Evolutionary conservation across 495 filamentous ascomycete species (phyloP).

Genomic region (Xylaria cubensis): DNA sequence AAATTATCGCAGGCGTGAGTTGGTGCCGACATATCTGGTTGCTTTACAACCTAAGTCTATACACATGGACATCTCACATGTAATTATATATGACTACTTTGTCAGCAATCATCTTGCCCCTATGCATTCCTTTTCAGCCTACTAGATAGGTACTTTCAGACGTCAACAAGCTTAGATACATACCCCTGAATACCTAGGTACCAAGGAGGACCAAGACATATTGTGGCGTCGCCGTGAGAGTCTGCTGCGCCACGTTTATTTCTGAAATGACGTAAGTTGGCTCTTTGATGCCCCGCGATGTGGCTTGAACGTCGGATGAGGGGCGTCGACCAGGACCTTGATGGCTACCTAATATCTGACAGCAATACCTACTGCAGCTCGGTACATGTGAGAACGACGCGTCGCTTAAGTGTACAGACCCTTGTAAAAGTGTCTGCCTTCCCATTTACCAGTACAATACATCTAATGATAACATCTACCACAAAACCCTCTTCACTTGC

Average conservation of each 20-base stretch:
- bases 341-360: too few relatives aligned
- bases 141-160: too few relatives aligned
- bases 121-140: neutral
- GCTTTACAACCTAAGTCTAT: neutral
- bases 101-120: neutral
- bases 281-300: conserved; percentile 23
- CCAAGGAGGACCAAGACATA: too few relatives aligned
- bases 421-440: conserved; percentile 1
- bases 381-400: conserved; percentile 14
- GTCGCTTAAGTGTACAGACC: neutral
- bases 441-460: neutral
- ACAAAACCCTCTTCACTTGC: neutral
- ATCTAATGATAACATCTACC: conserved; percentile 19
- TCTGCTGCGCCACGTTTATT: conserved; percentile 9
- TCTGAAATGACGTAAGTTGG: conserved; percentile 25
- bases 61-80: neutral
- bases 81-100: too few relatives aligned
- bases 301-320: conserved; percentile 14
- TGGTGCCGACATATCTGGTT: neutral
- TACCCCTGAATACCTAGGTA: too few relatives aligned
- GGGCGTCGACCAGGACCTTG: conserved; percentile 12
- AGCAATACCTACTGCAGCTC: neutral
- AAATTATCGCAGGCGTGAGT: neutral
- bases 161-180: too few relatives aligned
- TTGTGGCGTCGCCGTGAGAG: neutral